Evolutionary conservation across 1,284 basidiomycete genomes (phyloP), one percentile per base, ranked within the genome.

Genomic region (Fomitopsis betulina): DNA sequence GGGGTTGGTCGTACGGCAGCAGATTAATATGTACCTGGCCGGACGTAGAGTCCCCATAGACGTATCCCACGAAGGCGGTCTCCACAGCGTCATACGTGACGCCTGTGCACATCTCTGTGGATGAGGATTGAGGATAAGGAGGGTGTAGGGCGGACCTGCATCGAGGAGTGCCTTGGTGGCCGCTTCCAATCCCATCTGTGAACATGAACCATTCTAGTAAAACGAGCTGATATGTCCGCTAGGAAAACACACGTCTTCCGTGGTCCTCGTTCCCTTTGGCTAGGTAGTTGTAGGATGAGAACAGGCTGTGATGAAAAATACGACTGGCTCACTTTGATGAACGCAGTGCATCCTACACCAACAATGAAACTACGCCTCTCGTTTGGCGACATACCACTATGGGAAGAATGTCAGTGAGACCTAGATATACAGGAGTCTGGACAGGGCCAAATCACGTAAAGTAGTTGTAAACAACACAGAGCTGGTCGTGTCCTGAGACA

Each of bases 121-220:
- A 47, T 19, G 13, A 30, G 23, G 19, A 3, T 25, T 35, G 0
- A 39, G 5, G 4, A 27, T 15, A 30, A 25, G 13, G 42, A 27
- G 10, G 40, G 12, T 27, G 45, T 19, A 39, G 9, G 39, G 61
- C 72, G 54, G 58, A 80, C 91, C 92, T 64, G 93, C 91, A 68
- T 94, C 93, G 25, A 94, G 81, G 21, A 94, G 78, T 0, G 91
- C 92, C 67, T 94, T 94, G 2, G 90, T 91, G 1, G 87, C 83
- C 6, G 91, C 92, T 71, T 94, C 92, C 58, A 94, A 75, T 2
- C 88, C 86, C 85, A 91, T 90, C 85, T 87, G 56, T 33, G 32
- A 53, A 30, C 7, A 38, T 33, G n/a, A 13, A 47, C 27, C 27
- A 8, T 8, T 30, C 27, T 30, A 30, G 27, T 30, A 4, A 30